Base-by-base conservation (phyloP, 148 eudicot species). In the Silene latifolia region DNA sequence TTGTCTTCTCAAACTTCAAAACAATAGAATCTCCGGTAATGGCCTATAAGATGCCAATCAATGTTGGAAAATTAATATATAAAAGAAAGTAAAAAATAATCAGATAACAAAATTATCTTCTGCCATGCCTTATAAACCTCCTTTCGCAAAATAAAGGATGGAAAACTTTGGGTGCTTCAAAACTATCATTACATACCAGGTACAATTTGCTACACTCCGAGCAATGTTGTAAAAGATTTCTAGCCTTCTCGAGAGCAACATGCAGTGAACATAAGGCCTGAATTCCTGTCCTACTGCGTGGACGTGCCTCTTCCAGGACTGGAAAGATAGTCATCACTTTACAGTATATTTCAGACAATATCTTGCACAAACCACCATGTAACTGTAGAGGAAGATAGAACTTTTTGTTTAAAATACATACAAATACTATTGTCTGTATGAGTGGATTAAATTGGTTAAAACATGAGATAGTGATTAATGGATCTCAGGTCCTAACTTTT, bases 211-310 rank as follows among this genome's bases (percentile, higher is more conserved):
- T 95, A 72, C 97, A 86, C 78, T 90, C 97, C 1, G 91, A 88
- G 74, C 98, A 95, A 75, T 95, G 98, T 69, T 90, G 98, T 72
- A 95, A 86, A 47, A 91, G 83, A 80, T 81, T 90, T 84, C 89
- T 89, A 35, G 96, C 85, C 87, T 95, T 95, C 83, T 95, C 98
- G 42, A 95, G 90, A 20, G 98, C 96, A 70, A 95, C 81, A 78
- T 95, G 98, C 74, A 95, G 78, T 58, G 96, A 87, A 74, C 98
- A 95, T 73, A 95, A 84, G 63, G 97, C 96, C 80, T 92, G 98
- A 84, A 95, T 95, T 32, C 98, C 98, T 19, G 98, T 82, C 63
- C 91, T 89, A 81, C 98, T 92, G 78, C 97, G 85, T 24, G 98
- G 98, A 12, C 98, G 82, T 59, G 97, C 93, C 6, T 92, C 97